Evolutionary conservation across 345 rosid genomes (phyloP).

Genomic region (Lumnitzera racemosa): DNA sequence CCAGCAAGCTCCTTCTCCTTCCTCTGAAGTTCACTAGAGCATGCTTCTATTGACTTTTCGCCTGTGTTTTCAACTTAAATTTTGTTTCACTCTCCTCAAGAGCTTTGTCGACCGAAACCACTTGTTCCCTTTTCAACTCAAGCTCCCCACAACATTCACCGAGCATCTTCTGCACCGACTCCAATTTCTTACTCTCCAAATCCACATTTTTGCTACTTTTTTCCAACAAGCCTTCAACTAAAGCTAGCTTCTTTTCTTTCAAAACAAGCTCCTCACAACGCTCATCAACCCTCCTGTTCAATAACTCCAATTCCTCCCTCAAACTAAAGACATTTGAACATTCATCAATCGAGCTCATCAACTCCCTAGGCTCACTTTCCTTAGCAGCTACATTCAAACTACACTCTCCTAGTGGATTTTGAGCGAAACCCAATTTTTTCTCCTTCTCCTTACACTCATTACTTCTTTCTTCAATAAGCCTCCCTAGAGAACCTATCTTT

Average conservation of each 20-base stretch:
- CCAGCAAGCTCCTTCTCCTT: constrained; percentile 8
- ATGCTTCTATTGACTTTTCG: not conserved
- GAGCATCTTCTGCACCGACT: not conserved
- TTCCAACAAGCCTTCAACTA: not conserved
- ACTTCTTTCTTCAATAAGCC: not conserved
- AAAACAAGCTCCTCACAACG: not conserved
- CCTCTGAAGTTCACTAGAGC: not conserved
- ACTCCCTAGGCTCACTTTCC: not conserved
- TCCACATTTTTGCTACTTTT: constrained; percentile 2
- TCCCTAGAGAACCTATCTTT: constrained; percentile 1
- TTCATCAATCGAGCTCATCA: not conserved
- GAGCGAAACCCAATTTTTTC: not conserved
- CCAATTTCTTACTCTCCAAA: not conserved
- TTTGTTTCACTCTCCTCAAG: not conserved
- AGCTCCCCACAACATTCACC: not conserved
- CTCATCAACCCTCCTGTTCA: too few relatives aligned
- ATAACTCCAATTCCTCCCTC: too few relatives aligned
- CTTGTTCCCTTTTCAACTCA: not conserved
- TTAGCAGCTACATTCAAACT: not conserved
- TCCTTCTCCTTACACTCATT: constrained; percentile 1
- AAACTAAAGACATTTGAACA: not conserved
- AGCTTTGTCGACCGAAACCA: not conserved
- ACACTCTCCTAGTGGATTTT: not conserved
- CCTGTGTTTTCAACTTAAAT: constrained; percentile 8
- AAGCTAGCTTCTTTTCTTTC: constrained; percentile 1